Evolutionary conservation across 495 filamentous ascomycete species (phyloP).

Genomic region (Schizothecium vesticola): DNA sequence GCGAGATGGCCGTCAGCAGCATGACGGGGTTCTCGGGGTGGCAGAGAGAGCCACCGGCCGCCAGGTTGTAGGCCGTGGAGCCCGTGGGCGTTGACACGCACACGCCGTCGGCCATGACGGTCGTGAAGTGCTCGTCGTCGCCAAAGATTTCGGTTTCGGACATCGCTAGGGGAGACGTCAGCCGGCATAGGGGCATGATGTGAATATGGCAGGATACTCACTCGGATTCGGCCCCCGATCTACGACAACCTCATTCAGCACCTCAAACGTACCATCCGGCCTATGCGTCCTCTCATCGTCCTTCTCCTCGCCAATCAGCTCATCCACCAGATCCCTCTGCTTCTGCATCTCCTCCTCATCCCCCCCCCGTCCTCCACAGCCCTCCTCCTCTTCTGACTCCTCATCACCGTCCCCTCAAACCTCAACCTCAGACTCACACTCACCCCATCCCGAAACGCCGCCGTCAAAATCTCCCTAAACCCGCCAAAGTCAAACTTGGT

Average conservation of each 20-base stretch:
- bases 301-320: conserved; percentile 77
- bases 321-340: conserved; percentile 73
- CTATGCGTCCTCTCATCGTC: conserved; percentile 76
- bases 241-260: conserved; percentile 88
- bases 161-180: conserved; percentile 71
- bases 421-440: conserved; percentile 80
- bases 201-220: too few relatives aligned
- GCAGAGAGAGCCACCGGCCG: conserved; percentile 88
- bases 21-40: conserved; percentile 98
- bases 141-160: conserved; percentile 86
- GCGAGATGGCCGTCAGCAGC: conserved; percentile 90
- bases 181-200: too few relatives aligned
- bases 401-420: conserved; percentile 94
- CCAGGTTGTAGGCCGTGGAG: conserved; percentile 95
- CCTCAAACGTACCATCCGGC: conserved; percentile 76
- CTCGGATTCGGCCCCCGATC: conserved; percentile 87
- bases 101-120: conserved; percentile 78
- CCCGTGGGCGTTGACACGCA: conserved; percentile 91
- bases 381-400: conserved; percentile 52
- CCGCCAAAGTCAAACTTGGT: conserved; percentile 91
- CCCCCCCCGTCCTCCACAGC: conserved; percentile 20
- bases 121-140: conserved; percentile 91
- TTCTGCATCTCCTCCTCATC: conserved; percentile 23
- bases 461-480: conserved; percentile 62
- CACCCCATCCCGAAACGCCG: conserved; percentile 75